Evolutionary conservation across 2,329 filamentous ascomycete genomes (phyloP), one percentile per base, ranked within the genome.

Genomic region (Paradendryphiella salina): DNA sequence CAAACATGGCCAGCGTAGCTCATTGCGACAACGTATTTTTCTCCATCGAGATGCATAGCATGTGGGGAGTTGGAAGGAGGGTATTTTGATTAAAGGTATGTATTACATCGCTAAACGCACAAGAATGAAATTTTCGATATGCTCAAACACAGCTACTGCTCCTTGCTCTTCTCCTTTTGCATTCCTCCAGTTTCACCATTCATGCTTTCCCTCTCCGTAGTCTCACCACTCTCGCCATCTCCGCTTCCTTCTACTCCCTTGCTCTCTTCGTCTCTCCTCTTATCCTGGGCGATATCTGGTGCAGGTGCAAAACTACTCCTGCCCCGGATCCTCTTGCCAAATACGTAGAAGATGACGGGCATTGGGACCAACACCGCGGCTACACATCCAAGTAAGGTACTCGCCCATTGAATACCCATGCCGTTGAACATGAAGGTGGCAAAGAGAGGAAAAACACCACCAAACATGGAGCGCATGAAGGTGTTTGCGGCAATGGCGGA

Each of bases 401-500:
- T 61, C 1, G 76, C 76, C 73, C 76, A 80, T 46, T 80, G 63
- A 6, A 81, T 75, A 6, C 79, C 79, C 67, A 81, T 77, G 20
- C 76, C 76, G 6, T 81, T 52, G 57, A 81, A 81, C 80, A 83
- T 82, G 57, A 82, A 79, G 0, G 75, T 78, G 0, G 79, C 77
- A 60, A 83, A 83, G 0, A 83, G 75, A 0, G 81, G 81, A 61
- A 82, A 82, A 3, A 73, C 73, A 18, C 77, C 78, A 15, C 78
- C 80, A 31, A 76, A 77, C 17, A 81, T 65, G 7, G 75, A 79
- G 14, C 80, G 73, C 59, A 81, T 72, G 62, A 82, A 79, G 0
- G 80, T 82, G 54, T 82, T 82, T 5, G 79, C 80, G 7, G 80
- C 80, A 32, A 82, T 79, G 13, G 80, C 80, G 1, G 77, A 79